Evolutionary conservation across 306 rosid genomes (phyloP).

Genomic region (Crataegus laevigata): DNA sequence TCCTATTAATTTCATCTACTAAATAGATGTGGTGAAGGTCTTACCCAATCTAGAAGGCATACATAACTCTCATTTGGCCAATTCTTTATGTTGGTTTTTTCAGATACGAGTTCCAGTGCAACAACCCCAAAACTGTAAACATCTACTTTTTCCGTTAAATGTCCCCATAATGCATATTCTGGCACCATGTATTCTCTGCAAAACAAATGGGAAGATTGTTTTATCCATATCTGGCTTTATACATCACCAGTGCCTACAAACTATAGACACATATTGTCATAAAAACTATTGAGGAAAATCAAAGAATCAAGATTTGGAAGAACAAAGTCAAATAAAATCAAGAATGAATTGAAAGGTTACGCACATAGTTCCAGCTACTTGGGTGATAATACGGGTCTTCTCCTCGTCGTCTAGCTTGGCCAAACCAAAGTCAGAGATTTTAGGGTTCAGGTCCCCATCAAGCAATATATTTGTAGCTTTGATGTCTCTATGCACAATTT

Average conservation of each 20-base stretch:
- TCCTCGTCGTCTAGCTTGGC: slow-evolving; percentile 60
- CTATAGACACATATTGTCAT: not conserved
- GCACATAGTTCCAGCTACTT: slow-evolving; percentile 14
- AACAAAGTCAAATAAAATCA: not conserved
- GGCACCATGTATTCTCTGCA: slow-evolving; percentile 73
- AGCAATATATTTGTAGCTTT: slow-evolving; percentile 49
- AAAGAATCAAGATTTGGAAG: not conserved
- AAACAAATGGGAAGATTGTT: not conserved
- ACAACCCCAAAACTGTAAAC: slow-evolving; percentile 60
- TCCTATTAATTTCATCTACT: not conserved
- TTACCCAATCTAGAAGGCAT: slow-evolving; percentile 62
- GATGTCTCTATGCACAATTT: slow-evolving; percentile 63
- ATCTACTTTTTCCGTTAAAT: slow-evolving; percentile 45
- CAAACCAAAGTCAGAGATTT: slow-evolving; percentile 70
- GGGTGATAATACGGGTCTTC: slow-evolving; percentile 44
- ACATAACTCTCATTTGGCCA: slow-evolving; percentile 36
- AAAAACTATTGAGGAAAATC: not conserved
- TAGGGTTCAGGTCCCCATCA: slow-evolving; percentile 44
- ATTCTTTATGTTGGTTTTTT: slow-evolving; percentile 35
- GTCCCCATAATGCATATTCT: slow-evolving; percentile 65
- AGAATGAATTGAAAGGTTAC: not conserved
- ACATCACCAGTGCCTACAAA: too few relatives aligned
- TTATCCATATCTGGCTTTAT: not conserved
- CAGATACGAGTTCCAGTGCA: slow-evolving; percentile 43
- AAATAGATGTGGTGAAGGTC: not conserved